Evolutionary conservation across 345 rosid genomes (phyloP).

Genomic region (Eucalyptus lansdowneana): DNA sequence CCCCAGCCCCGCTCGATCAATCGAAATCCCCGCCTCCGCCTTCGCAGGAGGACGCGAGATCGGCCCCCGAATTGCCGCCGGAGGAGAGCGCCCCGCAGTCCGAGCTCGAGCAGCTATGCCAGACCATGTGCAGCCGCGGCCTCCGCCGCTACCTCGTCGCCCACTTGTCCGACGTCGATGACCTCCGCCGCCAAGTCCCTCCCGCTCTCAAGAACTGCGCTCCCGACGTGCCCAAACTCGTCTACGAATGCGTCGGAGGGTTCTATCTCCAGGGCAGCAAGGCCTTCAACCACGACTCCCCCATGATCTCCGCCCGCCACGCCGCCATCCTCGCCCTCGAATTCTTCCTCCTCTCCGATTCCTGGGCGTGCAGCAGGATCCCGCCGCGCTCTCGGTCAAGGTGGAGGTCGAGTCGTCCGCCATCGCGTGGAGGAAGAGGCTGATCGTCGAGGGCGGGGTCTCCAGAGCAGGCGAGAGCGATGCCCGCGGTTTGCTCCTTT

Average conservation of each 20-base stretch:
- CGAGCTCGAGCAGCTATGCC: conserved; percentile 22
- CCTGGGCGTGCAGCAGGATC: not conserved
- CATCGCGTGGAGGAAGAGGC: conserved; percentile 53
- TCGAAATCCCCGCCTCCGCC: not conserved
- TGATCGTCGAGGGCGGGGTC: conserved; percentile 52
- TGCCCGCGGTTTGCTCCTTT: conserved; percentile 63
- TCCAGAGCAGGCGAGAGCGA: conserved; percentile 31
- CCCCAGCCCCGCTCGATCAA: not conserved
- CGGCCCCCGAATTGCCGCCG: not conserved
- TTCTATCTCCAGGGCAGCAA: conserved; percentile 47
- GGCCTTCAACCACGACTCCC: conserved; percentile 35
- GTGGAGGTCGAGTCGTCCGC: conserved; percentile 44
- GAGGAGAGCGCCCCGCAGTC: not conserved
- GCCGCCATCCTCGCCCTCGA: conserved; percentile 51
- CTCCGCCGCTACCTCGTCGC: conserved; percentile 35
- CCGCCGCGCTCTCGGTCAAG: not conserved
- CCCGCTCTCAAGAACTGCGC: conserved; percentile 34
- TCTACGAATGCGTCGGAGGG: conserved; percentile 59
- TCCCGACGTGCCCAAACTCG: conserved; percentile 49
- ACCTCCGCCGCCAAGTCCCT: conserved; percentile 38
- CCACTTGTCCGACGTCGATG: conserved; percentile 15
- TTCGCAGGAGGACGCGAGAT: not conserved
- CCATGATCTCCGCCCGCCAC: conserved; percentile 29
- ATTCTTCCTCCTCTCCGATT: conserved; percentile 22
- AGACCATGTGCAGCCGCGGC: conserved; percentile 33